Conservation (phyloP, 2,329 filamentous ascomycete genomes). For the Fusarium sp. region DNA sequence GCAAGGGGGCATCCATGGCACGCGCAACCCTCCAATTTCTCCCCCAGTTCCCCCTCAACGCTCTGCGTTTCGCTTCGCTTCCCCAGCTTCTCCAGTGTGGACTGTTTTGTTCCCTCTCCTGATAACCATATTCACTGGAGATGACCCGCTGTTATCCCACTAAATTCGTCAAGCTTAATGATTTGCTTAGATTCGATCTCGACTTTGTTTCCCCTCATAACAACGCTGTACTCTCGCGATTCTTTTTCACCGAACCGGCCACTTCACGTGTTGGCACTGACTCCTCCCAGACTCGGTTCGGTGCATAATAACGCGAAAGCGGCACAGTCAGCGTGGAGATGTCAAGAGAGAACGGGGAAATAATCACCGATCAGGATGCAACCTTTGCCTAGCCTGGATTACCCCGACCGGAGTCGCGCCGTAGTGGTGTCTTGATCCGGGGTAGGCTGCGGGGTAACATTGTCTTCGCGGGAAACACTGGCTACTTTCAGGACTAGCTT, state of each 20-base stretch:
- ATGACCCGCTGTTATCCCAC: conserved; percentile 2
- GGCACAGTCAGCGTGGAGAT: conserved; percentile 33
- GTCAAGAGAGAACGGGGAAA: conserved; percentile 43
- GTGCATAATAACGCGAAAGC: conserved; percentile 12
- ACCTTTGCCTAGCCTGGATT: conserved; percentile 21
- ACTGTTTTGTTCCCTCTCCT: not conserved
- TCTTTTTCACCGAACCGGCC: too few relatives aligned
- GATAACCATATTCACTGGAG: conserved; percentile 37
- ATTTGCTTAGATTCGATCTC: too few relatives aligned
- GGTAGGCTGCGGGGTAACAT: conserved; percentile 22
- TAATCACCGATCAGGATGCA: conserved; percentile 39
- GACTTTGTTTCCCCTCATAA: too few relatives aligned
- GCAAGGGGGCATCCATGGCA: not conserved
- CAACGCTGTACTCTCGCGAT: too few relatives aligned
- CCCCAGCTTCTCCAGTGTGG: conserved; percentile 28
- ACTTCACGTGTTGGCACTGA: too few relatives aligned
- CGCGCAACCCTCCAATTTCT: conserved; percentile 27
- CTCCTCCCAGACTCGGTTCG: too few relatives aligned
- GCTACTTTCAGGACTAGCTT: not conserved
- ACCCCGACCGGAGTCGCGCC: conserved; percentile 45
- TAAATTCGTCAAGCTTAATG: too few relatives aligned
- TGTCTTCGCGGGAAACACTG: conserved; percentile 8
- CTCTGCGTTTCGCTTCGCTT: not conserved
- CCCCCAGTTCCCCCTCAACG: too few relatives aligned
- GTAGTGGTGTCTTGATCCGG: conserved; percentile 41